Conservation (phyloP, 495 filamentous ascomycete species). For the Viridothelium virens region DNA sequence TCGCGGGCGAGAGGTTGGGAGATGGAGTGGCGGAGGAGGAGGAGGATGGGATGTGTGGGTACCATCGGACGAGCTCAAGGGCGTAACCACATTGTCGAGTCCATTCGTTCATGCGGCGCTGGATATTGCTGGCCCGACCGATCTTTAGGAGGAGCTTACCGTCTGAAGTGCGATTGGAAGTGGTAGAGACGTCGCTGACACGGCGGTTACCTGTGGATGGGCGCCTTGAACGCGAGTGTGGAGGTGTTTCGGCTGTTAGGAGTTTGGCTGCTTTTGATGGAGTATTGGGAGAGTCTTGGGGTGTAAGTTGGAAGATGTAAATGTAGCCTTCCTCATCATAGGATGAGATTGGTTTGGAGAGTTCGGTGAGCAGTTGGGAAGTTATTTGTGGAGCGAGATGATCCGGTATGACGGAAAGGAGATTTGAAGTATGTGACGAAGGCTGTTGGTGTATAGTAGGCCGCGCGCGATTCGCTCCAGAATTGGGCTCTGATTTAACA, state of each 20-base stretch:
- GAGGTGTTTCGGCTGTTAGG: conserved; percentile 34
- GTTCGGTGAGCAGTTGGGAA: conserved; percentile 59
- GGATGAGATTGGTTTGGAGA: conserved; percentile 71
- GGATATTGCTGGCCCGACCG: conserved; percentile 82
- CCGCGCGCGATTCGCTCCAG: conserved; percentile 3
- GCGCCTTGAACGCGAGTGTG: conserved; percentile 27
- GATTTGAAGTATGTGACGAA: conserved; percentile 43
- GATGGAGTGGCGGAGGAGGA: conserved; percentile 38
- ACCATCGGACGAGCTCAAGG: conserved; percentile 78
- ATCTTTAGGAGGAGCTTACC: conserved; percentile 79
- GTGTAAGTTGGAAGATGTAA: conserved; percentile 91
- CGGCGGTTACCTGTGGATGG: conserved; percentile 45
- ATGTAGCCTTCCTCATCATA: conserved; percentile 86
- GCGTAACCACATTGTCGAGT: conserved; percentile 83
- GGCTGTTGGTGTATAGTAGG: conserved; percentile 12
- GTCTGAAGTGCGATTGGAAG: conserved; percentile 29
- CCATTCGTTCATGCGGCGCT: conserved; percentile 88
- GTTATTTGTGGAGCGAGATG: conserved; percentile 56
- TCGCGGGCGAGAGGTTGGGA: conserved; percentile 25
- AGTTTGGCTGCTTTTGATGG: conserved; percentile 40
- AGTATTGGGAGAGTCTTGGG: conserved; percentile 10
- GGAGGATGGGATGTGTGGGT: conserved; percentile 66
- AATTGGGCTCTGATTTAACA: neutral
- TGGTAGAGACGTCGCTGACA: conserved; percentile 57
- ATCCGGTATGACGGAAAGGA: conserved; percentile 60